A percentile compares a stretch with the other conserved stretches of the same genome.
These are phyloP conservation scores for Pichia ethanolica DNA, from an alignment of 805 yeast genomes.

Conservation along the genomic window DNA sequence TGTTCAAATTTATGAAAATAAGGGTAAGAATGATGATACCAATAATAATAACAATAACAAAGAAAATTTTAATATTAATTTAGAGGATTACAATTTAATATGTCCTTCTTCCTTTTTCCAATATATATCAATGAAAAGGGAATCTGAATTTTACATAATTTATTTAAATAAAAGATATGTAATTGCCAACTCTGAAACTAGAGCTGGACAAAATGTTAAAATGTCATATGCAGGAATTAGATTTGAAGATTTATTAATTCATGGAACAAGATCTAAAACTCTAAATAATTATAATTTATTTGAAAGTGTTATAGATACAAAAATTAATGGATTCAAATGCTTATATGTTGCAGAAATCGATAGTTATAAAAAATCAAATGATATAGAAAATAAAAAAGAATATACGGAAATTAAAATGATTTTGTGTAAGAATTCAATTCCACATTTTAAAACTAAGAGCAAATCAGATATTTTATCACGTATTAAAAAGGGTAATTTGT, in stretches of 20 bases:
- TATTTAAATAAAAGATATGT: conserved; percentile 1
- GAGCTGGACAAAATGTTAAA: conserved; percentile 6
- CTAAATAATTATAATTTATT: conserved; percentile 9
- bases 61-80: not conserved
- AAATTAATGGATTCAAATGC: conserved; percentile 6
- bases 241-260: conserved; percentile 14
- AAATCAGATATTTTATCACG: conserved; percentile 3
- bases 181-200: conserved; percentile 11
- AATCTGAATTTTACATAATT: conserved; percentile 8
- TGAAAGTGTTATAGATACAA: conserved; percentile 4
- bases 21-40: not conserved
- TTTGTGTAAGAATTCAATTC: conserved; percentile 7
- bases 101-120: conserved; percentile 13
- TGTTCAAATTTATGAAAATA: not conserved
- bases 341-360: conserved; percentile 14
- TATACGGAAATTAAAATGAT: conserved; percentile 16
- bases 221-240: conserved; percentile 16
- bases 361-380: not conserved
- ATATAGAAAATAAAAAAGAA: not conserved
- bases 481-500: conserved; percentile 6
- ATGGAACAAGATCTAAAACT: conserved; percentile 9
- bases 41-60: too few species aligned
- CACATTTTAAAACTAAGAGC: not conserved
- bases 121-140: conserved; percentile 3
- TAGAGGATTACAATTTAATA: conserved; percentile 1